A percentile compares a stretch with the other conserved stretches of the same genome.
These are phyloP conservation scores for Mucor racemosus DNA, from an alignment of 371 early-diverging fungal species.

Conservation along the genomic window DNA sequence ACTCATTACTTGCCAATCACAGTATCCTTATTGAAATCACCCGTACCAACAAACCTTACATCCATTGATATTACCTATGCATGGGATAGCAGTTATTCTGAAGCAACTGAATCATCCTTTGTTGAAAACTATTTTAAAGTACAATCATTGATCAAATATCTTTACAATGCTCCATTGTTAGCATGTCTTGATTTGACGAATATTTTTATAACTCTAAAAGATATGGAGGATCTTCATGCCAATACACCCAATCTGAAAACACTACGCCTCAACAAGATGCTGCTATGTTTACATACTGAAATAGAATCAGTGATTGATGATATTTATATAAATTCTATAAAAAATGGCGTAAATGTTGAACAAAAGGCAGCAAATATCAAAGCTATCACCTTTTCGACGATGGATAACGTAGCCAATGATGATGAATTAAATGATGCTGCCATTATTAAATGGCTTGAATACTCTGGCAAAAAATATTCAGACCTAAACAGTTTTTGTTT, in stretches of 20 bases:
- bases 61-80: not conserved
- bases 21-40: not conserved
- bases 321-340: not conserved
- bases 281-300: not conserved
- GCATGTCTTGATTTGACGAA: not conserved
- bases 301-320: not conserved
- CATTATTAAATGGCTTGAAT: not conserved
- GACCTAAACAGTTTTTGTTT: not conserved
- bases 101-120: not conserved
- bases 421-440: not conserved
- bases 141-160: not conserved
- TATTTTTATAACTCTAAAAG: not conserved
- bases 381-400: not conserved
- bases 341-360: not conserved
- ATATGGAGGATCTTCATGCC: not conserved
- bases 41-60: not conserved
- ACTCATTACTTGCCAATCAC: conserved; percentile 1
- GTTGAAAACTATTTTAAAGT: conserved; percentile 1
- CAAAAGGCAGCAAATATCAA: not conserved
- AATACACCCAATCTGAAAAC: not conserved
- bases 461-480: not conserved
- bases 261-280: not conserved
- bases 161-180: not conserved
- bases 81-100: not conserved
- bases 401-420: not conserved